Conservation (phyloP, 176 grass and related monocot species). For the Juncus effusus region DNA sequence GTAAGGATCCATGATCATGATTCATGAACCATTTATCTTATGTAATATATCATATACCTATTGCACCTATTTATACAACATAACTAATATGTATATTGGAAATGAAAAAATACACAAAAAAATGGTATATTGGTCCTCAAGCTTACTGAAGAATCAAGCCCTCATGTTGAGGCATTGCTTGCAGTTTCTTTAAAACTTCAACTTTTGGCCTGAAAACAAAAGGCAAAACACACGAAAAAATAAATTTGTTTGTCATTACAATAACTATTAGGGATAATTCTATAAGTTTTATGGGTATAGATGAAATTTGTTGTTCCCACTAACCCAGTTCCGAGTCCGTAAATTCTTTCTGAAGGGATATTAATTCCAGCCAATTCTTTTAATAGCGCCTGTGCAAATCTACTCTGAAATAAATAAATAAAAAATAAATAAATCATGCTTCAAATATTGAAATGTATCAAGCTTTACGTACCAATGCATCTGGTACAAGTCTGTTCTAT, state of each 20-base stretch:
- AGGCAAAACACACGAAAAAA: constrained; percentile 24
- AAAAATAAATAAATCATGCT: not conserved
- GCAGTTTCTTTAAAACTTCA: constrained; percentile 70
- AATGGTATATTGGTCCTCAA: not conserved
- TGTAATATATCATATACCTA: not conserved
- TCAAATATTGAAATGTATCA: not conserved
- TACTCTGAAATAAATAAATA: constrained; percentile 42
- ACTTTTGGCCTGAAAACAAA: constrained; percentile 65
- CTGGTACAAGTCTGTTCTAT: not conserved
- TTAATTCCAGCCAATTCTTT: constrained; percentile 72
- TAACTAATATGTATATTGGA: too few relatives aligned
- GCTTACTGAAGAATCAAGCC: constrained; percentile 73
- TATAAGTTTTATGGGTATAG: not conserved
- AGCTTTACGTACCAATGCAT: too few relatives aligned
- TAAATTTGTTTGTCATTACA: not conserved
- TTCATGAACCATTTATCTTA: too few relatives aligned
- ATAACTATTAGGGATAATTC: not conserved
- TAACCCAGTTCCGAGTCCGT: constrained; percentile 88
- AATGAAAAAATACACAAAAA: not conserved
- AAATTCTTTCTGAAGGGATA: constrained; percentile 72
- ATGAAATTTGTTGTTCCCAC: constrained; percentile 17
- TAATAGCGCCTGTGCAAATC: constrained; percentile 83
- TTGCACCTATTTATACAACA: not conserved
- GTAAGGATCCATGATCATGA: not conserved
- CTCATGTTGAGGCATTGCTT: constrained; percentile 63